phyloP scores from a whole-genome alignment of 768 basidiomycete species.

The Auricularia auricula-judae region DNA sequence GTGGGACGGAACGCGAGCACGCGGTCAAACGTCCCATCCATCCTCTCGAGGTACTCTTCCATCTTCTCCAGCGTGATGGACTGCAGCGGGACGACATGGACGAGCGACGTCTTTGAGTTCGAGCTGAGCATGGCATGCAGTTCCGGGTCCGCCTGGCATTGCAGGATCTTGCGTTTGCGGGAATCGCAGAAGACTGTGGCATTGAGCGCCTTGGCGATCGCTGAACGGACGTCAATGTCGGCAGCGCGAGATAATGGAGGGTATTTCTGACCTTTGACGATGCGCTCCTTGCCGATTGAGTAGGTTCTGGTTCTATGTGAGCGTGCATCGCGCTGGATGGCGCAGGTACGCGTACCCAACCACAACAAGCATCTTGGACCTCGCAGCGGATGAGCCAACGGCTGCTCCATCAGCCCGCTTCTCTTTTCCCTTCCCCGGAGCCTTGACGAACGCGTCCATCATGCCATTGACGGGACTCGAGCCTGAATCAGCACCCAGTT shows the following conservation, averaged over 20 bases:
- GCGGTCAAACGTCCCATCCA: constrained; percentile 57
- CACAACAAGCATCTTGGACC: constrained; percentile 40
- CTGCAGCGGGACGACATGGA: constrained; percentile 75
- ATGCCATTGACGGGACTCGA: background rate
- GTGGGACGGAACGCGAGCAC: constrained; percentile 85
- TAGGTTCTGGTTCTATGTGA: constrained; percentile 54
- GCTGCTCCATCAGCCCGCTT: constrained; percentile 7
- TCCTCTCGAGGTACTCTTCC: constrained; percentile 63
- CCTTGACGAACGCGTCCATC: constrained; percentile 35
- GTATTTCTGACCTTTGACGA: constrained; percentile 68
- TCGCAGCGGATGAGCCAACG: constrained; percentile 11
- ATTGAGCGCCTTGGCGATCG: constrained; percentile 70
- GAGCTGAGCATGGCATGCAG: constrained; percentile 65
- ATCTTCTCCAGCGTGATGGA: constrained; percentile 69
- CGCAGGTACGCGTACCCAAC: constrained; percentile 44
- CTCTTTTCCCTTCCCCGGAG: constrained; percentile 12
- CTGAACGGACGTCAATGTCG: constrained; percentile 26
- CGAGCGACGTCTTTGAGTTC: constrained; percentile 63
- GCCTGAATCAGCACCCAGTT: constrained; percentile 2
- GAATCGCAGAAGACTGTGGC: constrained; percentile 85
- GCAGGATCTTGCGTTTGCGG: constrained; percentile 71
- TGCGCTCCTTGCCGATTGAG: constrained; percentile 94
- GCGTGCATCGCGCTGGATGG: too few relatives aligned
- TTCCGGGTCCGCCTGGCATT: constrained; percentile 76
- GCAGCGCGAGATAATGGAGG: background rate